Base-by-base conservation (phyloP, 2,329 filamentous ascomycete genomes). In the Purpureocillium lavendulum region DNA sequence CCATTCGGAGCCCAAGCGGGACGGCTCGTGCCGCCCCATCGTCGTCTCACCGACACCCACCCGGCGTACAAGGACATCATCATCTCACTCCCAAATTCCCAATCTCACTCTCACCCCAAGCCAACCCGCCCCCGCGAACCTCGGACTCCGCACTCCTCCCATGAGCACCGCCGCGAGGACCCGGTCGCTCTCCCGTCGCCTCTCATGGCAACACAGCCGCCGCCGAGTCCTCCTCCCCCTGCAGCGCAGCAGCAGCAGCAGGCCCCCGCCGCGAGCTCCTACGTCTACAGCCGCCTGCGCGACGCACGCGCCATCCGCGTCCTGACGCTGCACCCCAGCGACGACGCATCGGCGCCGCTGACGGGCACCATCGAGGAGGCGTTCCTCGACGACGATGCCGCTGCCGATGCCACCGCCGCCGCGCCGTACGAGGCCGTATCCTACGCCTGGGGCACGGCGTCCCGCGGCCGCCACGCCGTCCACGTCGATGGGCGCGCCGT, bases 391-490 rank as follows among this genome's bases (percentile, higher is more conserved):
- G 36, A n/a, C n/a, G n/a, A n/a, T n/a, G n/a, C n/a, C n/a, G n/a
- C n/a, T n/a, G n/a, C n/a, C n/a, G n/a, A n/a, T n/a, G n/a, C n/a
- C n/a, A n/a, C 39, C 29, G n/a, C 31, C 18, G 8, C 10, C 34
- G 17, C 18, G n/a, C 21, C 17, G 10, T 63, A 62, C 41, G 57
- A 61, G 24, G 49, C 59, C 18, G 53, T 62, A 37, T 62, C 60
- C 3, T 62, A 63, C 26, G 60, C 58, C 17, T 62, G 59, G 59
- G 58, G 56, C n/a, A 46, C 45, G 9, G 48, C 49, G 13, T 26
- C 34, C 18, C 34, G 34, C 34, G 45, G 36, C 13, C 50, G 53
- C 9, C 41, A 45, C 39, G 53, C 60, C 5, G 12, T 42, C 13
- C 50, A 50, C 30, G 45, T 54, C 33, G 54, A n/a, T n/a, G n/a